Conservation (phyloP, 306 rosid genomes). For the Fragaria vesca region DNA sequence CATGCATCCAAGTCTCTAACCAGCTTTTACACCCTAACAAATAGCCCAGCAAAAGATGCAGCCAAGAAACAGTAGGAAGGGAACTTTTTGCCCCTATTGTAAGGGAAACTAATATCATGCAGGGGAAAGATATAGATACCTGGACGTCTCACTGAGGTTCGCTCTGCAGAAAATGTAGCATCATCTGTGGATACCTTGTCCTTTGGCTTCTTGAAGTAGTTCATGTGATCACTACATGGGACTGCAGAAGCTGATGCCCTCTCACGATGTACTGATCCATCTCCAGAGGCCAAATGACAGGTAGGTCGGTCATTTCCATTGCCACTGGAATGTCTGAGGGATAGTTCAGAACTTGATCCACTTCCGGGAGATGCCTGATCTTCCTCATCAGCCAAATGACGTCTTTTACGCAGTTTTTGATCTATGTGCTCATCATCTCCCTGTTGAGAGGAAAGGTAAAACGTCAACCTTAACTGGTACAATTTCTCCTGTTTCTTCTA, state of each 20-base stretch:
- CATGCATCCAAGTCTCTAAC: conserved; percentile 2
- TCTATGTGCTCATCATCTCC: conserved; percentile 32
- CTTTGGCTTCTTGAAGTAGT: conserved; percentile 22
- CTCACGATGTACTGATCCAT: conserved; percentile 23
- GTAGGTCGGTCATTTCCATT: conserved; percentile 22
- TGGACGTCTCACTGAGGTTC: conserved; percentile 21
- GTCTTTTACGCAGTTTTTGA: conserved; percentile 34
- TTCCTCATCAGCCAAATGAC: conserved; percentile 31
- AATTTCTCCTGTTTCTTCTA: not conserved
- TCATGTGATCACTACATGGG: not conserved
- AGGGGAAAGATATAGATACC: conserved; percentile 34
- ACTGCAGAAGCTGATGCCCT: conserved; percentile 10
- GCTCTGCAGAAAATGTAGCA: conserved; percentile 23
- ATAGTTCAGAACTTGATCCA: conserved; percentile 20
- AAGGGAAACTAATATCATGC: not conserved
- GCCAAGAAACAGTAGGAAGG: not conserved
- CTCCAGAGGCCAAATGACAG: conserved; percentile 18
- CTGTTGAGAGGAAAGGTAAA: conserved; percentile 21
- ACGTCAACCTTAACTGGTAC: not conserved
- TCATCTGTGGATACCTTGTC: conserved; percentile 10
- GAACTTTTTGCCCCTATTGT: not conserved
- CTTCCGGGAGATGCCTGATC: conserved; percentile 20
- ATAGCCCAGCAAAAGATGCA: not conserved
- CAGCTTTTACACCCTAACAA: not conserved
- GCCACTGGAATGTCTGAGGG: conserved; percentile 20